Percentiles rank a stretch among this genome's conserved stretches.
Evolutionary conservation across 345 rosid species (phyloP).

Genomic region (Arabidopsis suecica): DNA sequence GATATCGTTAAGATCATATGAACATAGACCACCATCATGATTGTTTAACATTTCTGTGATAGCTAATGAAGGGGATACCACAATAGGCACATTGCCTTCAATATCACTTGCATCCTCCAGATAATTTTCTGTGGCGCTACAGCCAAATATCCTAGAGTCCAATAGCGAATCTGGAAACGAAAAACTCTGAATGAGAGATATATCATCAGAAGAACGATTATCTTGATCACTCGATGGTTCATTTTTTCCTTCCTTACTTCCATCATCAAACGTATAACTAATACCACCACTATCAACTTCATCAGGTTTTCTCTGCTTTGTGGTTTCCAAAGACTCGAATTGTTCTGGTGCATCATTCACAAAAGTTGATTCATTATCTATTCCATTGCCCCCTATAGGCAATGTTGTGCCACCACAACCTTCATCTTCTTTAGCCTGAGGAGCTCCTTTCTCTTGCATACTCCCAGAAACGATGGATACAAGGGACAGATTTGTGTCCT

Average conservation of each 20-base stretch:
- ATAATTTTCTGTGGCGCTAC: constrained; percentile 28
- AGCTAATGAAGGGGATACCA: constrained; percentile 39
- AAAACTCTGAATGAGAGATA: constrained; percentile 29
- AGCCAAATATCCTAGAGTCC: constrained; percentile 24
- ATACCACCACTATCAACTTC: constrained; percentile 31
- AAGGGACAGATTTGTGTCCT: not conserved
- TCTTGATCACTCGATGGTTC: constrained; percentile 29
- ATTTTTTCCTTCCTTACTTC: constrained; percentile 33
- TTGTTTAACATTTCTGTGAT: constrained; percentile 30
- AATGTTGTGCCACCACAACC: constrained; percentile 17
- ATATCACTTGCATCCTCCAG: constrained; percentile 33
- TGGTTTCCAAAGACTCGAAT: constrained; percentile 7
- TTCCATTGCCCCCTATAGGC: constrained; percentile 15
- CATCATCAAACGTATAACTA: constrained; percentile 28
- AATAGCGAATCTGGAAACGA: constrained; percentile 32
- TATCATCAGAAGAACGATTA: constrained; percentile 20
- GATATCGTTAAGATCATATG: constrained; percentile 35
- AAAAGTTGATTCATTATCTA: constrained; percentile 11
- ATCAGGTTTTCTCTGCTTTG: not conserved
- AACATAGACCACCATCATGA: constrained; percentile 34
- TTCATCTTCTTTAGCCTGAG: constrained; percentile 21
- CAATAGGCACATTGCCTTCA: constrained; percentile 42
- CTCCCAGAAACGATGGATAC: constrained; percentile 1
- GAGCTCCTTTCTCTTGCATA: constrained; percentile 28
- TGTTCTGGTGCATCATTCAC: constrained; percentile 31